Percentiles rank a stretch among this genome's conserved stretches.
These are phyloP conservation scores for Handroanthus guayacan DNA, from an alignment of 257 asterid genomes.

Conservation along the genomic window DNA sequence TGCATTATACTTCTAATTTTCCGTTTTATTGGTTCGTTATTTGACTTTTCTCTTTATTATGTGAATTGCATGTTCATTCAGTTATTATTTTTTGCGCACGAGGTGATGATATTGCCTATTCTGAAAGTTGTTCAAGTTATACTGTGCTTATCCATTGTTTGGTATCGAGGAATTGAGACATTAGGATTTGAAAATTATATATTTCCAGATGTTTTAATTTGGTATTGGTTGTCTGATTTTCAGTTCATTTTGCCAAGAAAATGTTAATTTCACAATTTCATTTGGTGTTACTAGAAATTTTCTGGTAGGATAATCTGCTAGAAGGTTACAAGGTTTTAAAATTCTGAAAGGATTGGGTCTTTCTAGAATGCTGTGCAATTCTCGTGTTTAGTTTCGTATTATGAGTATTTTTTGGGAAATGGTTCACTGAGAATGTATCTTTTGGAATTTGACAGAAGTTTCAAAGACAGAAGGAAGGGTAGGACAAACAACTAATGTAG, in stretches of 20 bases:
- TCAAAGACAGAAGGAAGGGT: conserved; percentile 89
- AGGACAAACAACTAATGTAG: conserved; percentile 87
- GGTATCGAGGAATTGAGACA: background rate
- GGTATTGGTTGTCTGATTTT: conserved; percentile 9
- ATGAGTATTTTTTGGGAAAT: background rate
- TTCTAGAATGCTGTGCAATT: background rate
- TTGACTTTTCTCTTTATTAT: background rate
- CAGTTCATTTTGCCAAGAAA: background rate
- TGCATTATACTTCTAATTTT: background rate
- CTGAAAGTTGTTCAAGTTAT: background rate
- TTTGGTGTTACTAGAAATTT: conserved; percentile 1
- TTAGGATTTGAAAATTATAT: background rate
- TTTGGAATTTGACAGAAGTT: conserved; percentile 62
- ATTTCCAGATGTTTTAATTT: conserved; percentile 10
- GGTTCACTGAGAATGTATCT: conserved; percentile 22
- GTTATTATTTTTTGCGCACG: conserved; percentile 8
- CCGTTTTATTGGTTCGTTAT: background rate
- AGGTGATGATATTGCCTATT: background rate
- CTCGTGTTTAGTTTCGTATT: conserved; percentile 20
- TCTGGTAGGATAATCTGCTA: conserved; percentile 17
- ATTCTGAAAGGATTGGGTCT: background rate
- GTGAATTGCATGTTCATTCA: background rate
- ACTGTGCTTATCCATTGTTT: background rate
- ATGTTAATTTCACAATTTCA: background rate
- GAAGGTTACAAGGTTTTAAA: conserved; percentile 1